Percentiles rank a stretch among this genome's conserved stretches.
Conservation (phyloP, 352 stramenopile species). For the Phytophthora pseudosyringae region DNA sequence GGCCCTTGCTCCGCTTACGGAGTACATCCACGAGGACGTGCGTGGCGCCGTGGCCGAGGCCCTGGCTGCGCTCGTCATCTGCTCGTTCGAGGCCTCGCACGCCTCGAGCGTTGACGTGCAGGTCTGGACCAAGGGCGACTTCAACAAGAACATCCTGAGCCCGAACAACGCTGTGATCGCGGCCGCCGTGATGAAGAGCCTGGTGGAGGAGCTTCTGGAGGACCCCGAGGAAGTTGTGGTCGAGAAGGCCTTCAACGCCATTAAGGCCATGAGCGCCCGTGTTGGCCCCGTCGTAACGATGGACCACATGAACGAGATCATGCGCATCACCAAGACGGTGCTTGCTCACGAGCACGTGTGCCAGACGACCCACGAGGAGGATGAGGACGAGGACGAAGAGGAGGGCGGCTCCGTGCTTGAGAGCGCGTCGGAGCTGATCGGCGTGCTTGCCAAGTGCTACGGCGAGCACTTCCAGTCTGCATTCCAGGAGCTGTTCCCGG, state of each 20-base stretch:
- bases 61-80: conserved; percentile 81
- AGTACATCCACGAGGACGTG: conserved; percentile 91
- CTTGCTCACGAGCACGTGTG: conserved; percentile 91
- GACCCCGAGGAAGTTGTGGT: conserved; percentile 91
- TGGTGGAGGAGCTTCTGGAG: conserved; percentile 81
- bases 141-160: conserved; percentile 80
- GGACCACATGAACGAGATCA: conserved; percentile 89
- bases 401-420: conserved; percentile 95
- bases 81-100: conserved; percentile 85
- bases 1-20: conserved; percentile 74
- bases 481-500: conserved; percentile 91
- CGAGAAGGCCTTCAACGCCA: conserved; percentile 95
- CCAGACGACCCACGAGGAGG: conserved; percentile 89
- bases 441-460: conserved; percentile 94
- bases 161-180: conserved; percentile 81
- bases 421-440: conserved; percentile 93
- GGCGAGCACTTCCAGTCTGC: conserved; percentile 92
- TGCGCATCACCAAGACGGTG: conserved; percentile 88
- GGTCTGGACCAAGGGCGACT: conserved; percentile 86
- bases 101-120: conserved; percentile 79
- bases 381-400: conserved; percentile 93
- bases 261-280: conserved; percentile 96
- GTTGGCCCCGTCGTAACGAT: conserved; percentile 92
- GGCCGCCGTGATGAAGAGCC: conserved; percentile 78
- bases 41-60: conserved; percentile 82